Base-by-base conservation (phyloP, 1,284 basidiomycete species). In the Retiboletus fuscus region DNA sequence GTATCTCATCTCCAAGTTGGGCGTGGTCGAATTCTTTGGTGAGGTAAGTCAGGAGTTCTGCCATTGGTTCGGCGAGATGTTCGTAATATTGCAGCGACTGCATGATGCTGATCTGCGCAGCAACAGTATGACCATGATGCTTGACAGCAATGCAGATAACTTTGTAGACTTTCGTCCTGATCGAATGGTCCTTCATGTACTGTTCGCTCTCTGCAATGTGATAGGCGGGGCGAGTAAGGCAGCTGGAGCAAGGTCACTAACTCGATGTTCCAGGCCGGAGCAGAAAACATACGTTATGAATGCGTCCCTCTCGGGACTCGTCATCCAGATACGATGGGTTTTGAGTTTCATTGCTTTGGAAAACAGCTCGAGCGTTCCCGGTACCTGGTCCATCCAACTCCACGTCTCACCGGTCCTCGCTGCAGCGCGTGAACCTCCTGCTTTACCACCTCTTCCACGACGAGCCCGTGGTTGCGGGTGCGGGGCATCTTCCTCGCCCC, bases 31-130 rank as follows among this genome's bases (percentile, higher is more conserved):
- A 99, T 69, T 98, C 94, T 75, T 92, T 92, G 24, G 93, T 90
- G 61, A 99, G 88, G 58, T 93, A 85, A 43, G 90, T 88, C 13
- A 99, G 88, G 49, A 96, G 92, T 76, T 99, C 96, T 0, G 97
- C 97, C 92, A 98, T 95, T 1, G 94, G 92, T 79, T 99, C 97
- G 0, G 95, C 91, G 41, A 98, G 89, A 81, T 99, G 97, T 78
- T 99, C 97, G 78, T 93, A 96, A 83, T 97, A 98, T 72, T 97
- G 96, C 20, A 99, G 86, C 68, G 91, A 92, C 81, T 98, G 96
- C 83, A 97, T 93, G 82, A 99, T 95, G 72, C 90, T 91, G 68
- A 95, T 97, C 79, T 98, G 96, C 0, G 94, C 94, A 61, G 91
- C 91, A 70, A 94, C 91, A 2, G 90, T 88, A 76, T 99, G 97